Percentiles rank a stretch among this genome's conserved stretches.
These are phyloP conservation scores for Euptelea pleiosperma DNA, from an alignment of 164 flowering plant genomes.

Conservation along the genomic window DNA sequence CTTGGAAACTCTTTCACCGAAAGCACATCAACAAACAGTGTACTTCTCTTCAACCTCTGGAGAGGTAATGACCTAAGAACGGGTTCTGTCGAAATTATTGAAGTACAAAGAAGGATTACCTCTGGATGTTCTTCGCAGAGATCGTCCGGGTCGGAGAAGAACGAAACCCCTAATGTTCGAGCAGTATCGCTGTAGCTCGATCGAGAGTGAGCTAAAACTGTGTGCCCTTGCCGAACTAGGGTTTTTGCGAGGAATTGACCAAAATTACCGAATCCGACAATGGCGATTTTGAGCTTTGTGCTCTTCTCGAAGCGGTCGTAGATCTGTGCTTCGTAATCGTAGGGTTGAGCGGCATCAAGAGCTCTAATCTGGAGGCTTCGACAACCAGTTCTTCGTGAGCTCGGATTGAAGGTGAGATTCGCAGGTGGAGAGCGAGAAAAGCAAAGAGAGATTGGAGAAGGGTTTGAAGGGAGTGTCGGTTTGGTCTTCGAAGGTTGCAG, in stretches of 20 bases:
- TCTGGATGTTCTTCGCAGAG: too few species aligned
- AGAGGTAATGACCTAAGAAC: constrained; percentile 49
- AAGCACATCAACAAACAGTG: constrained; percentile 65
- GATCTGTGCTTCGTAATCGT: constrained; percentile 18
- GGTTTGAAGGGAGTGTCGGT: too few species aligned
- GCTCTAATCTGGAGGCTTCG: constrained; percentile 14
- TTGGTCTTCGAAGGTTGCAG: too few species aligned
- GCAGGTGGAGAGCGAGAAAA: too few species aligned
- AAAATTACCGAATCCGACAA: constrained; percentile 73
- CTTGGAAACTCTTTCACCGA: constrained; percentile 77
- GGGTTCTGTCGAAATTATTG: constrained; percentile 43
- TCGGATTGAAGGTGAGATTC: too few species aligned
- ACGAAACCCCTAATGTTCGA: constrained; percentile 35
- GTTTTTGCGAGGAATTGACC: constrained; percentile 73
- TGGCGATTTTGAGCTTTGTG: too few species aligned
- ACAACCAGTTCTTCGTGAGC: too few species aligned
- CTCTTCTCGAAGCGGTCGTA: constrained; percentile 18
- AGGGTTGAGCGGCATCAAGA: constrained; percentile 24
- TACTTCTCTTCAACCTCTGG: constrained; percentile 46
- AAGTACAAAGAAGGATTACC: too few species aligned
- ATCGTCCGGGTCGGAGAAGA: too few species aligned
- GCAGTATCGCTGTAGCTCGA: constrained; percentile 45
- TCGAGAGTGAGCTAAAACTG: constrained; percentile 62
- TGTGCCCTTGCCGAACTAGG: constrained; percentile 57
- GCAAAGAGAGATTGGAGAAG: too few species aligned